A percentile compares a stretch with the other conserved stretches of the same genome.
Conservation (phyloP, 441 rosid species). For the Gossypium gossypioides region DNA sequence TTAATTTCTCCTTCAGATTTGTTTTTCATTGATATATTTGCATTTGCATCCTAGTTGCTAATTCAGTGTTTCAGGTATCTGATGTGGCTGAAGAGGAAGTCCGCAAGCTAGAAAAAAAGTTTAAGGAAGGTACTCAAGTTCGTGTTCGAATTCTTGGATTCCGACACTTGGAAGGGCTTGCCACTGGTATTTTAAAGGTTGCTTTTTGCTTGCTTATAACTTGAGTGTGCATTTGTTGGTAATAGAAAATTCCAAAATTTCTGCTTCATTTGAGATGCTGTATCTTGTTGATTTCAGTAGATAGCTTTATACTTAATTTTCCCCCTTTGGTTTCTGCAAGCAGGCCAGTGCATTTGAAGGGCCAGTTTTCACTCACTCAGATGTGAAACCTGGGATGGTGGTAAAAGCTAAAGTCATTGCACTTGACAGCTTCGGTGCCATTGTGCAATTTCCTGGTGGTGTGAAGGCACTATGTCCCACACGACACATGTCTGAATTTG, state of each 20-base stretch:
- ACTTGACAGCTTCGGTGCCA: conserved; percentile 84
- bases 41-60: conserved; percentile 17
- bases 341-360: conserved; percentile 97
- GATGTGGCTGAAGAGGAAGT: conserved; percentile 83
- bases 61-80: conserved; percentile 44
- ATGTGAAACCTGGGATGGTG: conserved; percentile 97
- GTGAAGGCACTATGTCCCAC: conserved; percentile 97
- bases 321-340: conserved; percentile 19
- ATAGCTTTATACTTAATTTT: conserved; percentile 3
- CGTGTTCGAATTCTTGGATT: conserved; percentile 83
- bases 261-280: conserved; percentile 3
- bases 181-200: conserved; percentile 82
- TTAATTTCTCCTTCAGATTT: conserved; percentile 12
- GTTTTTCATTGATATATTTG: conserved; percentile 5
- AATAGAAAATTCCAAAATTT: background rate
- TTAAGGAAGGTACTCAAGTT: conserved; percentile 62
- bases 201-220: conserved; percentile 12
- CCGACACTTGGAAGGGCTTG: conserved; percentile 89
- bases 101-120: conserved; percentile 67
- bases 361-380: conserved; percentile 80
- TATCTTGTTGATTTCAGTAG: conserved; percentile 3
- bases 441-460: conserved; percentile 95
- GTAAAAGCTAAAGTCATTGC: conserved; percentile 65
- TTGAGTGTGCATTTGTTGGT: background rate
- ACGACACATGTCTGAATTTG: conserved; percentile 93